Evolutionary conservation across 768 basidiomycete genomes (phyloP), one percentile per base, ranked within the genome.

Genomic region (Hygrocybe punicea): DNA sequence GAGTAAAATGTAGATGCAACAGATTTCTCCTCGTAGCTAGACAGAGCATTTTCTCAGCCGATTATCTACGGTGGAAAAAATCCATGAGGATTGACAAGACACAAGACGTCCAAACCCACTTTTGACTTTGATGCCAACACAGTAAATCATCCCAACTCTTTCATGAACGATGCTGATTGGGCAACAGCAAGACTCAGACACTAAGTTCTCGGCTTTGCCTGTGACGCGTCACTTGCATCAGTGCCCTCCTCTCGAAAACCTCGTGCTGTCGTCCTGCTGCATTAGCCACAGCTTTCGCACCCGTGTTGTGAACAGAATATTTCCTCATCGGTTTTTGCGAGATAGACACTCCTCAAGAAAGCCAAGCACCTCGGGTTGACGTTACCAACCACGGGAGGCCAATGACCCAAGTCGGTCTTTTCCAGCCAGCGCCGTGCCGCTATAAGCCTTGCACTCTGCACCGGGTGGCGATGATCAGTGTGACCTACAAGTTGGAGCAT

Each of bases 401-500:
- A 53, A 17, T 52, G 16, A 6, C 16, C 37, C n/a, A n/a, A 34
- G 5, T 45, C 52, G 4, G 35, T n/a, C n/a, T n/a, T n/a, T n/a
- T n/a, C n/a, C n/a, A n/a, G n/a, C n/a, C n/a, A n/a, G n/a, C n/a
- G n/a, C n/a, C 29, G 52, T 39, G 29, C 29, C 14, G 37, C 52
- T 16, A 23, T 40, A 4, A 53, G 39, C 33, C 33, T 39, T 17
- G 25, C 52, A 21, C 19, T 53, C 24, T 53, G 52, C 4, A 42
- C 52, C 13, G 6, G 23, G 6, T 44, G 52, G 19, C 6, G 16
- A 16, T 23, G 39, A 23, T 53, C 52, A 8, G 8, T 21, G 23
- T 53, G 37, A 5, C 25, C n/a, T 5, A 53, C 52, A 16, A 53
- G 23, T 42, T 53, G 23, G 42, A 53, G 52, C 13, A 53, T n/a